A percentile compares a stretch with the other conserved stretches of the same genome.
These are phyloP conservation scores for Cyclotella choctawhatcheeana DNA, from an alignment of 108 stramenopile species.

Conservation along the genomic window DNA sequence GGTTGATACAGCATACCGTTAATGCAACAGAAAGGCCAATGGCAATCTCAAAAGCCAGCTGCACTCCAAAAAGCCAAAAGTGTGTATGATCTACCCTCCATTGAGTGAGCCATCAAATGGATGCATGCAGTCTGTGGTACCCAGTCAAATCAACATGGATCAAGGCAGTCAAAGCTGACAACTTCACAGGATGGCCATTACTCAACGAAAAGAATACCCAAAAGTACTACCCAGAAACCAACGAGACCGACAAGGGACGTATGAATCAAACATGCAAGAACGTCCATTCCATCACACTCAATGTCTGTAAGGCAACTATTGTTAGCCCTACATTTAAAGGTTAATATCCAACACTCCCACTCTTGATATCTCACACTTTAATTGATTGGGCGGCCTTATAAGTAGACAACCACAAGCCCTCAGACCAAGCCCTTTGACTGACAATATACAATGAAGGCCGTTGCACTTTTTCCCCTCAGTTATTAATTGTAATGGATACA, in stretches of 20 bases:
- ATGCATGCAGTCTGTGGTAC: slow-evolving; percentile 5
- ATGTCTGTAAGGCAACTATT: neutral
- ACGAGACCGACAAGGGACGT: neutral
- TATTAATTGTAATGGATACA: too few relatives aligned
- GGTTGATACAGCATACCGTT: neutral
- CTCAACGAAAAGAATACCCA: neutral
- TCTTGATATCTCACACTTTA: too few relatives aligned
- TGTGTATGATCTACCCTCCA: neutral
- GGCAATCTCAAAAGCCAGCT: neutral
- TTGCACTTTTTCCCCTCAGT: too few relatives aligned
- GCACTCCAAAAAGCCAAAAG: slow-evolving; percentile 2
- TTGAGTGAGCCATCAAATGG: slow-evolving; percentile 1
- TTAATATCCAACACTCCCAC: too few relatives aligned
- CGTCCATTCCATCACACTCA: neutral
- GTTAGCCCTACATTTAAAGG: too few relatives aligned
- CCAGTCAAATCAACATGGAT: slow-evolving; percentile 8
- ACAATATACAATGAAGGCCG: too few relatives aligned
- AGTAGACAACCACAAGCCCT: too few relatives aligned
- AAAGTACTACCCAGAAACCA: slow-evolving; percentile 12
- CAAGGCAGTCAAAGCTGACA: slow-evolving; percentile 2
- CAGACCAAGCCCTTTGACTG: too few relatives aligned
- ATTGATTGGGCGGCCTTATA: too few relatives aligned
- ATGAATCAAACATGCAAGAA: slow-evolving; percentile 6
- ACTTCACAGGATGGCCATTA: slow-evolving; percentile 11
- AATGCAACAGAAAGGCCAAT: neutral